phyloP scores from a whole-genome alignment of 2,329 filamentous ascomycete species.

The Acrodontium crateriforme region DNA sequence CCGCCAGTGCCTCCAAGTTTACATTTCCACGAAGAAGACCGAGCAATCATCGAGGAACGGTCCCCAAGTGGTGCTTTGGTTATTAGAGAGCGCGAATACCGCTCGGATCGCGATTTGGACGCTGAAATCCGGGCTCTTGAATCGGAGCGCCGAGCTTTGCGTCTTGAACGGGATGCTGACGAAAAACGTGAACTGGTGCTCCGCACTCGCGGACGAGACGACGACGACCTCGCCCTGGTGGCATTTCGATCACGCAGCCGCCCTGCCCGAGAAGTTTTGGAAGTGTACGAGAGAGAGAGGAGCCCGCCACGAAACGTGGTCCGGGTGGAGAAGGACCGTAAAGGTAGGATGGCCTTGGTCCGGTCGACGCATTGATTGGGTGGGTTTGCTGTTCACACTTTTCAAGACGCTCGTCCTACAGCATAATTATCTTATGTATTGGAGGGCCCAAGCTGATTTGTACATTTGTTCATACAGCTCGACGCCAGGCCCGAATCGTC shows the following conservation, averaged over 20 bases:
- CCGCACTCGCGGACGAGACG: constrained; percentile 30
- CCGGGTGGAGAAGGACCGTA: constrained; percentile 75
- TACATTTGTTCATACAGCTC: constrained; percentile 9
- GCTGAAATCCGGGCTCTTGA: constrained; percentile 61
- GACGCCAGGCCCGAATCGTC: neutral
- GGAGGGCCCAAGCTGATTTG: constrained; percentile 8
- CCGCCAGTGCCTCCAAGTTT: constrained; percentile 6
- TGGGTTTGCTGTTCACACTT: neutral
- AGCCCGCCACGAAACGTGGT: constrained; percentile 40
- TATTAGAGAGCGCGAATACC: constrained; percentile 31
- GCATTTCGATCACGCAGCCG: constrained; percentile 41
- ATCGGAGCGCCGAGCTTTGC: constrained; percentile 45
- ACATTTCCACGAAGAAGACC: constrained; percentile 11
- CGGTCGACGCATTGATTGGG: constrained; percentile 50
- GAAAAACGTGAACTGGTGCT: constrained; percentile 25
- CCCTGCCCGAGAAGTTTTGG: constrained; percentile 45
- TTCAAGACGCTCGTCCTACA: neutral
- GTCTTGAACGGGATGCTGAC: constrained; percentile 41
- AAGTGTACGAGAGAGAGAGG: constrained; percentile 32
- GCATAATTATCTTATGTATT: neutral
- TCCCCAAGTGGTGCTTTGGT: constrained; percentile 25
- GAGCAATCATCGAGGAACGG: constrained; percentile 18
- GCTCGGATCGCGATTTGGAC: constrained; percentile 50
- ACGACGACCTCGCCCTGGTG: constrained; percentile 34
- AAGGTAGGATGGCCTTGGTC: constrained; percentile 88